phyloP scores from a whole-genome alignment of 2,329 filamentous ascomycete genomes.

The Botrytis sinoallii region DNA sequence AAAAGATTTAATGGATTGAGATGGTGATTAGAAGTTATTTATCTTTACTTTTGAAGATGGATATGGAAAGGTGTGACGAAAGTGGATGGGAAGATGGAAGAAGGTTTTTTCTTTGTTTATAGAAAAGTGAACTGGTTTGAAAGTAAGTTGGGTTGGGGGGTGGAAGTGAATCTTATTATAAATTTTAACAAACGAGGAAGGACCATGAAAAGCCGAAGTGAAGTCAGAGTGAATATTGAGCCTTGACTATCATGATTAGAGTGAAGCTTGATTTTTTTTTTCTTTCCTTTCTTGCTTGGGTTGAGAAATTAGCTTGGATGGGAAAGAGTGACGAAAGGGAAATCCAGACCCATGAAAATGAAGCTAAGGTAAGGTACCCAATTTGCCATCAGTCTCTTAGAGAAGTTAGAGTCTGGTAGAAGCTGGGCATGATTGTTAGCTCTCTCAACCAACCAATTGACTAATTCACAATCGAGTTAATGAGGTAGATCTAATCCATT shows the following conservation, averaged over 20 bases:
- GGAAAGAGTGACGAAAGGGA: neutral
- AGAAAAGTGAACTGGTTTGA: neutral
- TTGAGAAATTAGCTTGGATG: neutral
- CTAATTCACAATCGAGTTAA: neutral
- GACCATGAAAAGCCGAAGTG: neutral
- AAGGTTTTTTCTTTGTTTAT: neutral
- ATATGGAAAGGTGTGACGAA: neutral
- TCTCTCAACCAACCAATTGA: neutral
- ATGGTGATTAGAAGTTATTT: neutral
- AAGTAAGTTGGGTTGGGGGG: neutral
- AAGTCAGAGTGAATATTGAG: constrained; percentile 1
- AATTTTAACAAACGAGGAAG: neutral
- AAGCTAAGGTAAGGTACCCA: constrained; percentile 12
- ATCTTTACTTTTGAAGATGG: neutral
- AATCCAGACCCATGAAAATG: neutral
- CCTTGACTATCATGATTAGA: neutral
- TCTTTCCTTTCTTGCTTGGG: neutral
- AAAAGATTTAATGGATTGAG: neutral
- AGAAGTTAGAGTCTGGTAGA: no score
- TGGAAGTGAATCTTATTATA: constrained; percentile 4
- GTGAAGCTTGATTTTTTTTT: constrained; percentile 2
- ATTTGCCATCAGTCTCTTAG: neutral
- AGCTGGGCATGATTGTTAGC: neutral
- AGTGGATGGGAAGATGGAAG: neutral
- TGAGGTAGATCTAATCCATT: neutral